Percentiles rank a stretch among this genome's conserved stretches.
These are phyloP conservation scores for Alternaria incomplexa DNA, from an alignment of 2,329 filamentous ascomycete genomes.

Conservation along the genomic window DNA sequence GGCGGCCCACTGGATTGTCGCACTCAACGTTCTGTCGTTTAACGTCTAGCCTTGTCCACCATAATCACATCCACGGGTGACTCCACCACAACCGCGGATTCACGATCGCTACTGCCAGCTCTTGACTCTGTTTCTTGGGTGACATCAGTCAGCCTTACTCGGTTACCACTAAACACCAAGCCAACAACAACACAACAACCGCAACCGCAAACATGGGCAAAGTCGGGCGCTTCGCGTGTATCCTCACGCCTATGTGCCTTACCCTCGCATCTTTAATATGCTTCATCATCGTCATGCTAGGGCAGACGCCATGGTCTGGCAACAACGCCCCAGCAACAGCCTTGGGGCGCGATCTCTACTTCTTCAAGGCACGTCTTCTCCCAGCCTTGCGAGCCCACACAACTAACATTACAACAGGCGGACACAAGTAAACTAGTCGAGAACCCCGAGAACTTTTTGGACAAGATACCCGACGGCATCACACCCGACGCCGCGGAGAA, in stretches of 20 bases:
- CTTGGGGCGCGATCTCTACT: slow-evolving; percentile 61
- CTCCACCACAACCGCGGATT: neutral
- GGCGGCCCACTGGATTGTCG: neutral
- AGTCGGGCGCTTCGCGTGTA: slow-evolving; percentile 81
- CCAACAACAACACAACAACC: neutral
- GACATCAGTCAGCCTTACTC: slow-evolving; percentile 13
- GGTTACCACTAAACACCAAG: slow-evolving; percentile 3
- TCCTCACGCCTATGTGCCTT: slow-evolving; percentile 83
- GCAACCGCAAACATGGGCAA: slow-evolving; percentile 65
- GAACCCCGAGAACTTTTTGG: slow-evolving; percentile 49
- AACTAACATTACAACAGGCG: slow-evolving; percentile 36
- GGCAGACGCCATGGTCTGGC: slow-evolving; percentile 58
- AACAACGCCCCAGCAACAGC: slow-evolving; percentile 43
- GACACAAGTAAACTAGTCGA: slow-evolving; percentile 61
- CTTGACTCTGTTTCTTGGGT: slow-evolving; percentile 3
- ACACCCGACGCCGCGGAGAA: slow-evolving; percentile 41
- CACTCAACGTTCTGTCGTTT: neutral
- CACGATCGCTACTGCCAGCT: neutral
- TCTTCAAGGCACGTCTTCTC: slow-evolving; percentile 61
- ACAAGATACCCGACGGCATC: slow-evolving; percentile 33
- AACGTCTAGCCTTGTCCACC: neutral
- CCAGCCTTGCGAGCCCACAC: slow-evolving; percentile 26
- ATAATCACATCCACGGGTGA: neutral
- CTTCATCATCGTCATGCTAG: slow-evolving; percentile 63
- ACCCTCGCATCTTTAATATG: slow-evolving; percentile 79